phyloP scores from a whole-genome alignment of 495 filamentous ascomycete genomes.

The Letharia columbiana region DNA sequence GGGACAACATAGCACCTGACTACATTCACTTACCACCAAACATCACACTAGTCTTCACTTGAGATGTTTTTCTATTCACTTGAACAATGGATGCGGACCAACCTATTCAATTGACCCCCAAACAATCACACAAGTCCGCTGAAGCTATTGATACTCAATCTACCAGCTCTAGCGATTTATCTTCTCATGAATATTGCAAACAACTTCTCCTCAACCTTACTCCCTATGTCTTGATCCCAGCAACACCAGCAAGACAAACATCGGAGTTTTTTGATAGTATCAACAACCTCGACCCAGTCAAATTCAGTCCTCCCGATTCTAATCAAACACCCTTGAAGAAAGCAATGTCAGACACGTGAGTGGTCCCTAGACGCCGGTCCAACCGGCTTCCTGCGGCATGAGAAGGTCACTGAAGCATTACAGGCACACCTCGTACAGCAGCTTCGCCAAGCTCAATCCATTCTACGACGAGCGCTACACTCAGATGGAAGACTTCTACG shows the following conservation, averaged over 20 bases:
- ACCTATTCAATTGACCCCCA: background rate
- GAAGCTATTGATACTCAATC: background rate
- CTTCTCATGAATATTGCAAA: background rate
- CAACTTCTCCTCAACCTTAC: constrained; percentile 9
- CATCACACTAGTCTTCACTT: background rate
- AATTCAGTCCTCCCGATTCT: constrained; percentile 22
- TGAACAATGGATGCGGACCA: background rate
- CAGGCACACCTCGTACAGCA: constrained; percentile 27
- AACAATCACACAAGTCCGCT: background rate
- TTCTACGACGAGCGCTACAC: constrained; percentile 27
- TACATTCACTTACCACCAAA: background rate
- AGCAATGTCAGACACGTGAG: constrained; percentile 20
- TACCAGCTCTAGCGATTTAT: background rate
- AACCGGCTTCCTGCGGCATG: background rate
- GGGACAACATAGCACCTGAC: too few relatives aligned
- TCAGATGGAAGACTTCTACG: constrained; percentile 20
- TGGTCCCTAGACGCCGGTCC: constrained; percentile 3
- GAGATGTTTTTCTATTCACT: background rate
- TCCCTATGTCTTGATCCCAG: constrained; percentile 9
- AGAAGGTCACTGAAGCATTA: constrained; percentile 4
- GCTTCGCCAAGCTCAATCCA: constrained; percentile 32
- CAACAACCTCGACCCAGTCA: constrained; percentile 25
- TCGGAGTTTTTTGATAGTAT: constrained; percentile 15
- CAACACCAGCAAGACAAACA: constrained; percentile 17
- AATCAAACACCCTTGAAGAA: background rate